Evolutionary conservation across 345 rosid species (phyloP).

Genomic region (Rhizophora mangle): DNA sequence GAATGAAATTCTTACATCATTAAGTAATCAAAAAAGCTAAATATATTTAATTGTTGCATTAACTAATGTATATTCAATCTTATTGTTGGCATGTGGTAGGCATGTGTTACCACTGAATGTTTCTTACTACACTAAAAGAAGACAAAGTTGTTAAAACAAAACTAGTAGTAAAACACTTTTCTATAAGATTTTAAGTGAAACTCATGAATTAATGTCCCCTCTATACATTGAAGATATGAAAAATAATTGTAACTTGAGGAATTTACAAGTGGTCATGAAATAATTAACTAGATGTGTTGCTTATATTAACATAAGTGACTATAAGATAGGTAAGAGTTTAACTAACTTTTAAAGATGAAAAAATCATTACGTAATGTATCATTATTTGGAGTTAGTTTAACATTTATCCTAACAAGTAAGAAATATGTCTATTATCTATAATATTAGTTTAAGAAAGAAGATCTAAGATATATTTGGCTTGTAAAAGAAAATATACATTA

Average conservation of each 20-base stretch:
- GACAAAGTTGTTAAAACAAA: neutral
- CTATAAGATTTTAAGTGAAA: neutral
- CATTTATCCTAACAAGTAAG: neutral
- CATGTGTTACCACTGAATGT: neutral
- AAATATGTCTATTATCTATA: neutral
- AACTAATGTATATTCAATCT: neutral
- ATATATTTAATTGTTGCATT: neutral
- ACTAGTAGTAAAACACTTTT: neutral
- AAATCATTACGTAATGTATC: neutral
- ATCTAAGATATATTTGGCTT: neutral
- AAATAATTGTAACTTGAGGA: neutral
- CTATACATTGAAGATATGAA: neutral
- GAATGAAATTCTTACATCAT: neutral
- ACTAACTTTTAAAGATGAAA: neutral
- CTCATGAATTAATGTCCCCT: neutral
- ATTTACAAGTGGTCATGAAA: accelerated
- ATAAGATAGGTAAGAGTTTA: neutral
- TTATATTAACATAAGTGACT: neutral
- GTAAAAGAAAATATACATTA: neutral
- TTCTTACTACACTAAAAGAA: neutral
- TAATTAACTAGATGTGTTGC: neutral
- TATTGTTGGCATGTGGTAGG: neutral
- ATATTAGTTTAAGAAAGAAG: neutral
- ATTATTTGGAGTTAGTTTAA: neutral
- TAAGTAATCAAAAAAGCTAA: neutral